Conservation (phyloP, 1,139 yeast genomes). For the Yamadazyma trypodendri region DNA sequence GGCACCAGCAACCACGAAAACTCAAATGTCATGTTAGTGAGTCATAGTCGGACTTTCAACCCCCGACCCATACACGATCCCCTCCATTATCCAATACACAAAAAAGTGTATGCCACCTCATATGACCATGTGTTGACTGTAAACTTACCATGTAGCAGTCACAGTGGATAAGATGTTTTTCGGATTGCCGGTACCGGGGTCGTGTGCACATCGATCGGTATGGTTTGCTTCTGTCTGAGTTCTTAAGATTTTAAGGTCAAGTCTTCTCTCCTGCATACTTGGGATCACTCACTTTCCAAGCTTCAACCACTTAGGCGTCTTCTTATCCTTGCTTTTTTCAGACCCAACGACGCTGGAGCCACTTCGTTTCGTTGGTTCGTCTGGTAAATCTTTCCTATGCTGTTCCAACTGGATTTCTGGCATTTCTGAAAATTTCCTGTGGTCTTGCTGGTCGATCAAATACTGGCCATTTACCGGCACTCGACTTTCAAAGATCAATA, state of each 20-base stretch:
- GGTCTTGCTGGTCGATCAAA: constrained; percentile 17
- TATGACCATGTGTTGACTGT: no score
- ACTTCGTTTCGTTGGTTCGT: constrained; percentile 7
- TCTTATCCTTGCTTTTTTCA: constrained; percentile 7
- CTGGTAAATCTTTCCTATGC: constrained; percentile 29
- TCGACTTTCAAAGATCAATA: constrained; percentile 32
- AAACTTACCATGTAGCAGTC: background rate
- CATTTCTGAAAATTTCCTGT: constrained; percentile 30
- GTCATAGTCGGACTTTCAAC: background rate
- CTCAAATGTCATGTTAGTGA: no score
- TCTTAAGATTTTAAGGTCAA: no score
- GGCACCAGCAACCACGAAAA: background rate
- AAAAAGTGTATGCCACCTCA: no score
- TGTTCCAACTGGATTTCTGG: constrained; percentile 41
- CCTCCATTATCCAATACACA: no score
- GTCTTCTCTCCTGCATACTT: no score
- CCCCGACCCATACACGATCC: no score
- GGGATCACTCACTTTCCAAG: constrained; percentile 12
- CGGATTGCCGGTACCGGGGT: constrained; percentile 6
- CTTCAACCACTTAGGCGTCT: constrained; percentile 24
- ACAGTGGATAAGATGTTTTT: background rate
- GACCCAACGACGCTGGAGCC: background rate
- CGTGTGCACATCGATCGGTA: background rate
- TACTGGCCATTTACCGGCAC: constrained; percentile 18
- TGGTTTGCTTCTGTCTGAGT: background rate